Evolutionary conservation across 2,329 filamentous ascomycete genomes (phyloP), one percentile per base, ranked within the genome.

Genomic region (Macrophomina phaseolina): DNA sequence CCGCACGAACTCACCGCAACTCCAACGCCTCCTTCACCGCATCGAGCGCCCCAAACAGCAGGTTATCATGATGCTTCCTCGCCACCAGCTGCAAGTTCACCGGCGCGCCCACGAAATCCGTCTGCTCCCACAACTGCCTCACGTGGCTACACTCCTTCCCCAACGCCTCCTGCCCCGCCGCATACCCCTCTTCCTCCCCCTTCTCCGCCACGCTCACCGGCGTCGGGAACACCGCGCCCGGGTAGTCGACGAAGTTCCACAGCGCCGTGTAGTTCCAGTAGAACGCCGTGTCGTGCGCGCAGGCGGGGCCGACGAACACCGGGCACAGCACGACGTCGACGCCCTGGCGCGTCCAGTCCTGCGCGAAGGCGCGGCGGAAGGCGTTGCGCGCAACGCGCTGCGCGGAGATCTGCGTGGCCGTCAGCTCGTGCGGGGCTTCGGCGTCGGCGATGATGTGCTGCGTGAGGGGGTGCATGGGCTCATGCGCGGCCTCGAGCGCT

Each of bases 401-500:
- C 9, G 68, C 51, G 5, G 67, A 69, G 30, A 72, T 66, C 34
- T 68, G 63, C 42, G 51, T 30, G 3, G 51, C 51, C 12, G 51
- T 4, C 8, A 55, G 51, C 51, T 55, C 30, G 30, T 5, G 67
- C 65, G 16, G 68, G 68, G n/a, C 56, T 30, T 68, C 62, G 5
- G 68, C 65, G 82, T 71, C 7, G 51, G 51, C 51, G 32, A 55
- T 6, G 30, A 55, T 38, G 51, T 55, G 51, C 11, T 32, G 51
- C 30, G 79, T 84, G 1, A 85, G 73, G 0, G 79, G 73, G 11
- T 80, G 78, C n/a, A 79, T 69, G 0, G 84, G 83, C 69, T 86
- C 84, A 8, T 79, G 80, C 0, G 79, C 74, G 9, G 73, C 69
- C 0, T 69, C 68, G 36, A 85, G 74, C 18, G 75, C 70, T 2